Base-by-base conservation (phyloP, 2,329 filamentous ascomycete species). In the Polytolypa hystricis region DNA sequence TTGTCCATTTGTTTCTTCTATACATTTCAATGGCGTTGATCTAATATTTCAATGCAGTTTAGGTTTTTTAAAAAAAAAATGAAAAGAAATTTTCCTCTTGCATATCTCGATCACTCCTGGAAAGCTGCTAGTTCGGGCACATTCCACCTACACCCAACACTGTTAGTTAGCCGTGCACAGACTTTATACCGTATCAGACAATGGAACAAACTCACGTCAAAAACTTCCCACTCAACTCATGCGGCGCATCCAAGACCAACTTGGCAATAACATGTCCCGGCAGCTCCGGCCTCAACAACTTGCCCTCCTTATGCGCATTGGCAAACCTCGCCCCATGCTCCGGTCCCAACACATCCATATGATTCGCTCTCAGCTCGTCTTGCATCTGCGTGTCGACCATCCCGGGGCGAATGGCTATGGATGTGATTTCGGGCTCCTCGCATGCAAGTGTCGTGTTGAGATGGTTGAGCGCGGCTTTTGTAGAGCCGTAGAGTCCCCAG, bases 311-410 rank as follows among this genome's bases (percentile, higher is more conserved):
- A 54, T 86, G 80, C 11, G 82, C 70, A 1, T 73, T 66, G 9
- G 74, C 66, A 50, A 96, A 96, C 48, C 73, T 77, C 12, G 65
- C 58, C 16, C 66, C 66, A 47, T 79, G 71, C 35, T 68, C 66
- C 14, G 61, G 60, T 6, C 42, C 42, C 18, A 46, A 36, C 6
- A 40, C 37, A 45, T 74, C 71, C 71, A 84, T 75, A 11, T 60
- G 61, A 18, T 63, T 67, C 31, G 86, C 78, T 34, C 91, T 70
- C 39, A 98, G 73, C 39, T 81, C 73, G n/a, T 70, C 70, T 57
- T 94, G 87, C 87, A 95, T 95, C 35, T 80, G 80, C 0, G 87
- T 95, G 53, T 94, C 82, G 5, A 93, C 81, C 30, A 83, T 76
- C 2, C 87, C 87, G 0, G 87, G 87, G 3, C 79, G 70, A 21